Conservation (phyloP, 345 rosid species). For the Gossypium sturtianum region DNA sequence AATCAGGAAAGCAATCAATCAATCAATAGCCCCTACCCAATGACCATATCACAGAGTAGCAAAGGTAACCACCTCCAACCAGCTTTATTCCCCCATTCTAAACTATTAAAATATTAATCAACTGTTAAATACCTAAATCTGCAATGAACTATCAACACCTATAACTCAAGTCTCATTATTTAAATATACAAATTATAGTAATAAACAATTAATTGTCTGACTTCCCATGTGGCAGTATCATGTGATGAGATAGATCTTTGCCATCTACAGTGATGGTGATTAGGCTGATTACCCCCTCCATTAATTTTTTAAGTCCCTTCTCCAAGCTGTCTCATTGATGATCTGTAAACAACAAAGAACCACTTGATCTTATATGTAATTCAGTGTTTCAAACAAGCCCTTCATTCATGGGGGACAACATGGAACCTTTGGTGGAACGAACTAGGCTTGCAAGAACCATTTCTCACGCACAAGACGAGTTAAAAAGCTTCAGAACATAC, state of each 20-base stretch:
- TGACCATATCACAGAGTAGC: conserved; percentile 1
- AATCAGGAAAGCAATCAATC: no score
- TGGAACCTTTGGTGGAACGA: conserved; percentile 26
- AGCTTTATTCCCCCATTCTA: not conserved
- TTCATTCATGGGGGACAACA: conserved; percentile 34
- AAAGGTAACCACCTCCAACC: not conserved
- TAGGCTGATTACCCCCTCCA: not conserved
- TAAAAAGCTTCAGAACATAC: conserved; percentile 63
- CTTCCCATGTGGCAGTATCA: conserved; percentile 21
- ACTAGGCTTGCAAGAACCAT: conserved; percentile 37
- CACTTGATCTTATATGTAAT: not conserved
- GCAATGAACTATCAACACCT: not conserved
- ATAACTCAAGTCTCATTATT: not conserved
- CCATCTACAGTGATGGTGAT: not conserved
- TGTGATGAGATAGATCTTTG: not conserved
- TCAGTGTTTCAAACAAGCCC: not conserved
- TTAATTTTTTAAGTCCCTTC: not conserved
- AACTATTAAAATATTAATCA: not conserved
- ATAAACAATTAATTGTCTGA: not conserved
- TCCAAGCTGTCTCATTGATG: not conserved
- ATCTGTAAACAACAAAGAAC: not conserved
- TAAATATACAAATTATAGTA: not conserved
- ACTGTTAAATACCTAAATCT: not conserved
- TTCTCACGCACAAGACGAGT: conserved; percentile 73
- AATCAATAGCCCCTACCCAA: not conserved